Evolutionary conservation across 78 protist species (phyloP), one percentile per base, ranked within the genome.

Genomic region (Chrysochromulina tobinii): DNA sequence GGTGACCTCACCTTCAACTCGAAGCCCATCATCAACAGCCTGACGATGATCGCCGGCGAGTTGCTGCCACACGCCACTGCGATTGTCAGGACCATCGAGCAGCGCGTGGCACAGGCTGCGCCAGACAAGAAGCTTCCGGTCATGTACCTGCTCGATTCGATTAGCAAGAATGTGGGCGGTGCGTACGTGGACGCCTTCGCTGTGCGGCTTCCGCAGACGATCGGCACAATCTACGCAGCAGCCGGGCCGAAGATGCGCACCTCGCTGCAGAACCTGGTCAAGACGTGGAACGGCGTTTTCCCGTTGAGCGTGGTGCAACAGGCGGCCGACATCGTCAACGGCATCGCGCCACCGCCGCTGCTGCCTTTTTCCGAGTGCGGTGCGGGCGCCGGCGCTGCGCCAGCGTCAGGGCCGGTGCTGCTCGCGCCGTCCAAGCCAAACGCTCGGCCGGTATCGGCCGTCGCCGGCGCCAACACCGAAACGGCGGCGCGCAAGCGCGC

Each of bases 21-120:
- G 14, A 90, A 90, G 88, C 92, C 88, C 12, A 90, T 90, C 48
- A 90, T 90, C 87, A 90, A 68, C 14, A 51, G 23, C 20, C 88
- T 90, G 7, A 90, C 92, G 11, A 79, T 90, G 54, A 90, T 90
- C 20, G 92, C 92, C 21, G 92, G 27, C 5, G 92, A 90, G 27
- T 23, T n/a, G 20, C 23, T 18, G 25, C 23, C 12, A 3, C 77
- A 75, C 3, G 88, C 89, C 9, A n/a, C 18, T 14, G 89, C 54
- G 8, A 77, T 90, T 23, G 92, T 90, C 4, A 72, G n/a, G 7
- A 68, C 57, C 27, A 81, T 90, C 20, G 85, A 81, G 27, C 6
- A 66, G 27, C 48, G 50, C n/a, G n/a, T 77, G 12, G 15, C 2
- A 2, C 8, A 75, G 72, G 88, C 77, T 4, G 38, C 89, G 8